Evolutionary conservation across 805 yeast genomes (phyloP).

Genomic region (Schwanniomyces polymorphus): DNA sequence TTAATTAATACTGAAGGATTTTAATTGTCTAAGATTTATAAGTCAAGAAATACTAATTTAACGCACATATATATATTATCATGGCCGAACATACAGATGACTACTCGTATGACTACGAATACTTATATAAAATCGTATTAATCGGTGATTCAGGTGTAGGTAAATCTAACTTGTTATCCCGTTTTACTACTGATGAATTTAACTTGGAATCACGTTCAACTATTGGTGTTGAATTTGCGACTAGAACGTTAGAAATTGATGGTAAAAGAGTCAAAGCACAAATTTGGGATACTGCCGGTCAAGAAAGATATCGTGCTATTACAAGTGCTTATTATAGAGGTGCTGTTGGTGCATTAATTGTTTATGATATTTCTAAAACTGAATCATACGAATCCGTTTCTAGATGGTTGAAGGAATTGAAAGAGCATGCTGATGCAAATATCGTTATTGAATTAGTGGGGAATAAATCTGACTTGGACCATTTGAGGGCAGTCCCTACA

Average conservation of each 20-base stretch:
- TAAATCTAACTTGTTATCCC: constrained; percentile 86
- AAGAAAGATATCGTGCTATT: constrained; percentile 96
- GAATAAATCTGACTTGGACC: constrained; percentile 87
- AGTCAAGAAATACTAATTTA: not conserved
- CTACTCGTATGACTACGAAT: constrained; percentile 74
- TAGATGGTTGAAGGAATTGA: constrained; percentile 88
- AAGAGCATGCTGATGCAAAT: constrained; percentile 91
- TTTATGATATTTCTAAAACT: constrained; percentile 91
- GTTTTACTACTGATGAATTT: constrained; percentile 95
- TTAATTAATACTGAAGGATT: not conserved
- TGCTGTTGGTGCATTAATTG: constrained; percentile 95
- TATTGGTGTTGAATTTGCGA: constrained; percentile 97
- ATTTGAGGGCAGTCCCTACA: constrained; percentile 93
- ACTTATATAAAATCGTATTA: constrained; percentile 89
- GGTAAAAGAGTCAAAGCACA: constrained; percentile 85
- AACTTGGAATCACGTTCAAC: constrained; percentile 92
- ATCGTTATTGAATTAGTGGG: constrained; percentile 94
- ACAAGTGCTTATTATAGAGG: constrained; percentile 97
- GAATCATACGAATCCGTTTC: constrained; percentile 82
- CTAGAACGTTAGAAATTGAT: constrained; percentile 86
- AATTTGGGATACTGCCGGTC: constrained; percentile 99
- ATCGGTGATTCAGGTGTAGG: constrained; percentile 99
- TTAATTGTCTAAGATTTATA: not conserved
- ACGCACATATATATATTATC: not conserved
- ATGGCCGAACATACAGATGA: constrained; percentile 45